A percentile compares a stretch with the other conserved stretches of the same genome.
Conservation (phyloP, 805 yeast genomes). For the Suhomyces tanzawaensis region DNA sequence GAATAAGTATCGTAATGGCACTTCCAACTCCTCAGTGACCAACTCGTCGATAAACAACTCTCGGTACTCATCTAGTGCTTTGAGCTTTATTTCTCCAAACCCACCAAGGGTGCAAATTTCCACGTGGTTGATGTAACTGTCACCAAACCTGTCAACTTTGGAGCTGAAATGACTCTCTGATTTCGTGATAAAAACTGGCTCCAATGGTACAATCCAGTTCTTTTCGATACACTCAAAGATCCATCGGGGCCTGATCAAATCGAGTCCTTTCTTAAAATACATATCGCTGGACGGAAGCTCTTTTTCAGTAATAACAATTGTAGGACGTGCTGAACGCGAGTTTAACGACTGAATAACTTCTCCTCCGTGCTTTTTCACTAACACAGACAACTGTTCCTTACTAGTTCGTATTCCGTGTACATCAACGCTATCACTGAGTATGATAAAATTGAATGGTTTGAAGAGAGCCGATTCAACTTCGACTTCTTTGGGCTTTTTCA, state of each 20-base stretch:
- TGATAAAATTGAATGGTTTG: constrained; percentile 43
- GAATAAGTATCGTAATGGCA: constrained; percentile 34
- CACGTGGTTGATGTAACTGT: constrained; percentile 48
- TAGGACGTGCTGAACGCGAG: constrained; percentile 8
- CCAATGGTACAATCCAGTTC: constrained; percentile 47
- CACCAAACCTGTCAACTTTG: constrained; percentile 60
- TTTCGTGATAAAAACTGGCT: constrained; percentile 47
- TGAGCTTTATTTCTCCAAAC: too few relatives aligned
- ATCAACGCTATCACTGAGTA: constrained; percentile 49
- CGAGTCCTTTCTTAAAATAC: constrained; percentile 44
- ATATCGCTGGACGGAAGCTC: constrained; percentile 25
- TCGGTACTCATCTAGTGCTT: background rate
- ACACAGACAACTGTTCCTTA: constrained; percentile 32
- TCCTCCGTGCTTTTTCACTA: constrained; percentile 53
- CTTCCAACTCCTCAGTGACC: constrained; percentile 5
- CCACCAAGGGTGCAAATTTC: background rate
- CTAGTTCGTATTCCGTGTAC: constrained; percentile 22
- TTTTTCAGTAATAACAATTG: constrained; percentile 25
- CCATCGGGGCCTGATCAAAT: constrained; percentile 70
- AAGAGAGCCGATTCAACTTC: constrained; percentile 37
- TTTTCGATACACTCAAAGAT: constrained; percentile 58
- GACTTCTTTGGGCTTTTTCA: constrained; percentile 8
- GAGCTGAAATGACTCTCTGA: constrained; percentile 26
- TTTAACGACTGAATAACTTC: constrained; percentile 24
- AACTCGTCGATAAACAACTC: background rate